Conservation (phyloP, 2,329 filamentous ascomycete genomes). For the Pestalotiopsis sp. region DNA sequence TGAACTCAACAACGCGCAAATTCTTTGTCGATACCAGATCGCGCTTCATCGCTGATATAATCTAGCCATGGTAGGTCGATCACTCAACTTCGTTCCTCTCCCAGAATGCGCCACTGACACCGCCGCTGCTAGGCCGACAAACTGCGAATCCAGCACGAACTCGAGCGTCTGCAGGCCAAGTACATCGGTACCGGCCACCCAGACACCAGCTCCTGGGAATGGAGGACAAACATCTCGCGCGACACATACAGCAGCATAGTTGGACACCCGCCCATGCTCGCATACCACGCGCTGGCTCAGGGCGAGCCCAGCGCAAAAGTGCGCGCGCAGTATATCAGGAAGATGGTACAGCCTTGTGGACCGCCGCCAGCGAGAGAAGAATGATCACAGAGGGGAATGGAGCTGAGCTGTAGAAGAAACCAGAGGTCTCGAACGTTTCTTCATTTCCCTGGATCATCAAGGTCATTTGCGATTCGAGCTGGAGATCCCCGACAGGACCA, state of each 20-base stretch:
- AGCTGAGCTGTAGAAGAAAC: background rate
- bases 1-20: no score
- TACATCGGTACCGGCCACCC: conserved; percentile 96
- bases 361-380: conserved; percentile 61
- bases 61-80: background rate
- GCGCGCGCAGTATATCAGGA: conserved; percentile 78
- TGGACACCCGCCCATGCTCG: conserved; percentile 84
- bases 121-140: conserved; percentile 76
- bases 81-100: background rate
- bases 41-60: background rate
- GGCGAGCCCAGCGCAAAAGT: conserved; percentile 84
- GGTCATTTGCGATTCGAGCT: no score
- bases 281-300: conserved; percentile 88
- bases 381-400: background rate
- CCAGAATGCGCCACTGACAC: background rate
- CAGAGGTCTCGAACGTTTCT: no score
- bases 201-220: conserved; percentile 97
- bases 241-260: conserved; percentile 89
- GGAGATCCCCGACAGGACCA: no score
- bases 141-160: conserved; percentile 94
- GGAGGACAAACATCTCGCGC: conserved; percentile 92
- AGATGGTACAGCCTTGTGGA: conserved; percentile 68
- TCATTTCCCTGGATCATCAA: no score
- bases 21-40: background rate
- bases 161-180: conserved; percentile 93